phyloP scores from a whole-genome alignment of 2,329 filamentous ascomycete species.

The Boeremia exigua region DNA sequence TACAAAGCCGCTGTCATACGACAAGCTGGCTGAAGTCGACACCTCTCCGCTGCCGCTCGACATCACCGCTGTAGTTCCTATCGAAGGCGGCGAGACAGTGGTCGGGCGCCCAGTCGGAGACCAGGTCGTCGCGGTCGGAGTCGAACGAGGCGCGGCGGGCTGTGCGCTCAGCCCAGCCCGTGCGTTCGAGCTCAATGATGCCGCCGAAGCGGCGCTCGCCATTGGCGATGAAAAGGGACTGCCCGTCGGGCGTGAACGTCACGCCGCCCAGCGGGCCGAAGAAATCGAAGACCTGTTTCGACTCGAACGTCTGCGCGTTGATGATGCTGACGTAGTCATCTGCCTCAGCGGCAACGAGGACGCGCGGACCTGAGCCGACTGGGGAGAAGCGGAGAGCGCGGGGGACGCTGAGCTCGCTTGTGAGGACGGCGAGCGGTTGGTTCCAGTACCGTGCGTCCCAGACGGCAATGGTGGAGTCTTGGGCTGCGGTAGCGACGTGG shows the following conservation, averaged over 20 bases:
- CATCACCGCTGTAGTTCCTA: conserved; percentile 14
- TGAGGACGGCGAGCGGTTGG: conserved; percentile 61
- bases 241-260: conserved; percentile 69
- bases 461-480: conserved; percentile 75
- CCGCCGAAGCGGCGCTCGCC: conserved; percentile 71
- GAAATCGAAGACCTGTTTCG: conserved; percentile 74
- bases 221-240: conserved; percentile 72
- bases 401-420: conserved; percentile 71
- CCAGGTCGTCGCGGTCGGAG: conserved; percentile 15
- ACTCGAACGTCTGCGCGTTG: conserved; percentile 67
- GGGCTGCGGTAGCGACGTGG: conserved; percentile 77
- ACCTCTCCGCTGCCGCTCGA: conserved; percentile 30
- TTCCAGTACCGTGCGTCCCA: conserved; percentile 78
- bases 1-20: conserved; percentile 39
- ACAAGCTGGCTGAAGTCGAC: conserved; percentile 34
- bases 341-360: conserved; percentile 76
- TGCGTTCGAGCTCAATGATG: conserved; percentile 66
- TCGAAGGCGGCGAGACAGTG: conserved; percentile 21
- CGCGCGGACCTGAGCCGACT: conserved; percentile 67
- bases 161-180: conserved; percentile 34
- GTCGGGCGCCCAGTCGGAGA: conserved; percentile 37
- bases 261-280: conserved; percentile 78
- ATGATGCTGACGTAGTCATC: conserved; percentile 76
- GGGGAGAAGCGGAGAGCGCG: conserved; percentile 76
- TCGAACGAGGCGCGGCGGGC: conserved; percentile 9